phyloP scores from a whole-genome alignment of 371 early-diverging fungal species.

The Rhizomucor pusillus region DNA sequence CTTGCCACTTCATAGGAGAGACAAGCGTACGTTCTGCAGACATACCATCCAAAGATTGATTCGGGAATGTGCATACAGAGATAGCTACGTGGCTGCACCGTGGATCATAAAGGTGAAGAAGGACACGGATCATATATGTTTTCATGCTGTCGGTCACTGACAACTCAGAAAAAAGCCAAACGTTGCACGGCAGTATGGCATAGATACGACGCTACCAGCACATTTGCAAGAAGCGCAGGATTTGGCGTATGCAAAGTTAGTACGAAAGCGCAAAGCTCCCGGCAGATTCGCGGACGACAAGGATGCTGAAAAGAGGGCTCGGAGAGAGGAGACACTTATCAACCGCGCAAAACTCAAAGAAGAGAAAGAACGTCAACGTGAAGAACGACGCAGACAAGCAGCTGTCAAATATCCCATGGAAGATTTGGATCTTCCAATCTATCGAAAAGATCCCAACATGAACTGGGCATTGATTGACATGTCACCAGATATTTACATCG shows the following conservation, averaged over 20 bases:
- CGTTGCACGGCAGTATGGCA: slow-evolving; percentile 44
- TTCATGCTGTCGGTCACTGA: neutral
- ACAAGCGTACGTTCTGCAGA: slow-evolving; percentile 54
- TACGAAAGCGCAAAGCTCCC: slow-evolving; percentile 26
- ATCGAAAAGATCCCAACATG: slow-evolving; percentile 45
- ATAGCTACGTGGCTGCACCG: slow-evolving; percentile 64
- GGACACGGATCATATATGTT: too few species aligned
- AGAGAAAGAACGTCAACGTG: slow-evolving; percentile 31
- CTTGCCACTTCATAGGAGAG: slow-evolving; percentile 33
- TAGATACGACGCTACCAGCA: slow-evolving; percentile 45
- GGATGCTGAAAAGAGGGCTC: slow-evolving; percentile 40
- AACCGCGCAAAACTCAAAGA: slow-evolving; percentile 40
- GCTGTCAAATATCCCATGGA: slow-evolving; percentile 63
- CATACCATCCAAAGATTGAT: slow-evolving; percentile 62
- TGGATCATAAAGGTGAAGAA: slow-evolving; percentile 73
- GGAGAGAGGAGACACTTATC: slow-evolving; percentile 36
- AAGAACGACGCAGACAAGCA: slow-evolving; percentile 35
- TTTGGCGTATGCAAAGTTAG: slow-evolving; percentile 25
- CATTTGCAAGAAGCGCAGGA: slow-evolving; percentile 47
- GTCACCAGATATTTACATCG: slow-evolving; percentile 26
- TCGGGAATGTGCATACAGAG: slow-evolving; percentile 63
- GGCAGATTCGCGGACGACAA: slow-evolving; percentile 29
- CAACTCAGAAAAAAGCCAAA: slow-evolving; percentile 26
- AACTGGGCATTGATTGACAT: slow-evolving; percentile 45
- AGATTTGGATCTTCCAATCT: slow-evolving; percentile 56